Conservation (phyloP, 345 rosid genomes). For the Mangifera indica region DNA sequence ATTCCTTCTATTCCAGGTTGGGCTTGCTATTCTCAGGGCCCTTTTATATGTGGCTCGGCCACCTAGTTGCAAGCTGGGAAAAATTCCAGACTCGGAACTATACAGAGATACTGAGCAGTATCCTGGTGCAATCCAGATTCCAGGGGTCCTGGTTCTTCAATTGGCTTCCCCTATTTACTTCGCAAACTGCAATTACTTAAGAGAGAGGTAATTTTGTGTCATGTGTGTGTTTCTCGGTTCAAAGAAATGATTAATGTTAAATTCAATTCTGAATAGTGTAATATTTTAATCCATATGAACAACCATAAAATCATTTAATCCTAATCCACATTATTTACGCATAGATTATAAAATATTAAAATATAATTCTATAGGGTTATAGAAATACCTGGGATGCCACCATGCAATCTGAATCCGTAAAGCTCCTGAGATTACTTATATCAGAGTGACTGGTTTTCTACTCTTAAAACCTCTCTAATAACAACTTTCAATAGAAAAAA, state of each 20-base stretch:
- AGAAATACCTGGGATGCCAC: no score
- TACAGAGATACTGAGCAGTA: conserved; percentile 77
- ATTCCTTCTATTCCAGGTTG: conserved; percentile 33
- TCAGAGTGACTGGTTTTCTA: no score
- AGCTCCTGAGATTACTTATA: no score
- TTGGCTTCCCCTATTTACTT: conserved; percentile 87
- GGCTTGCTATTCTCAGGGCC: conserved; percentile 59
- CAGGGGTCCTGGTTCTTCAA: conserved; percentile 63
- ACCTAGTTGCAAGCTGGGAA: conserved; percentile 68
- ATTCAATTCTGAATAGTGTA: neutral
- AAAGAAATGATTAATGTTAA: neutral
- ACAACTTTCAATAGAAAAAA: no score
- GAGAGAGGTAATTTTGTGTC: conserved; percentile 51
- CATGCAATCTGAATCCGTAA: no score
- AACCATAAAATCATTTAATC: no score
- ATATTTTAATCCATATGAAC: no score
- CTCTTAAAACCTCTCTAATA: no score
- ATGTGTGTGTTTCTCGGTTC: neutral
- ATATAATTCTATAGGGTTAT: no score
- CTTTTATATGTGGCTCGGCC: conserved; percentile 78
- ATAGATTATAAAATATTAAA: no score
- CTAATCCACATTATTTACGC: no score
- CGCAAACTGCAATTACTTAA: conserved; percentile 66
- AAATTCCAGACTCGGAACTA: conserved; percentile 47
- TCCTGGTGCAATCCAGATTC: conserved; percentile 36